phyloP scores from a whole-genome alignment of 106 monocot species.

The Allium cepa region DNA sequence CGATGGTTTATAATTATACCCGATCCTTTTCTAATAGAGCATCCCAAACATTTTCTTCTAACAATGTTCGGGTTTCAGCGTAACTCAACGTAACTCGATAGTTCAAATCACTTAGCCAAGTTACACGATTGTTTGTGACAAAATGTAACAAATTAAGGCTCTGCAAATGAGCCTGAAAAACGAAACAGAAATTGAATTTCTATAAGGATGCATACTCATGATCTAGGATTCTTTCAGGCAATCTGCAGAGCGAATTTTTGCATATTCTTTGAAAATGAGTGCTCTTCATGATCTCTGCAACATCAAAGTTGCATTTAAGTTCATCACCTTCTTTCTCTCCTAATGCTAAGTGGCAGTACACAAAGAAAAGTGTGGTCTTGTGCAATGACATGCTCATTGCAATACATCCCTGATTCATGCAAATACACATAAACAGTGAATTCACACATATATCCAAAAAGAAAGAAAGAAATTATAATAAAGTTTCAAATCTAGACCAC shows the following conservation, averaged over 20 bases:
- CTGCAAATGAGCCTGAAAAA: neutral
- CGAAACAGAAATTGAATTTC: neutral
- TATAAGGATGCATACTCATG: slow-evolving; percentile 57
- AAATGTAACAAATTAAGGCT: too few species aligned
- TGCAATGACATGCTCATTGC: slow-evolving; percentile 89
- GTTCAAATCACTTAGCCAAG: slow-evolving; percentile 91
- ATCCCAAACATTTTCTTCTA: slow-evolving; percentile 81
- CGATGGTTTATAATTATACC: slow-evolving; percentile 22
- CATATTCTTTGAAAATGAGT: slow-evolving; percentile 74
- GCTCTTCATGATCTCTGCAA: slow-evolving; percentile 81
- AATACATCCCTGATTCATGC: slow-evolving; percentile 72
- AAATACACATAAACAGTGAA: too few species aligned
- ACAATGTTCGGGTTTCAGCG: slow-evolving; percentile 38
- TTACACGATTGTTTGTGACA: slow-evolving; percentile 34
- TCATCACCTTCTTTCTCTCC: slow-evolving; percentile 98
- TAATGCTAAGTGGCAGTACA: slow-evolving; percentile 89
- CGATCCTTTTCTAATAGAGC: slow-evolving; percentile 77
- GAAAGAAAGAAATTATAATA: neutral
- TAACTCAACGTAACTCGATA: slow-evolving; percentile 74
- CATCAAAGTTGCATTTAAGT: slow-evolving; percentile 79
- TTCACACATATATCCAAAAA: too few species aligned
- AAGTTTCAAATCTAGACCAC: neutral
- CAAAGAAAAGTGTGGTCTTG: slow-evolving; percentile 73
- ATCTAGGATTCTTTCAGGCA: slow-evolving; percentile 78
- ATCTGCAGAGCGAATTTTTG: slow-evolving; percentile 40